Evolutionary conservation across 306 rosid species (phyloP), one percentile per base, ranked within the genome.

Genomic region (Cicer pinnatifidum): DNA sequence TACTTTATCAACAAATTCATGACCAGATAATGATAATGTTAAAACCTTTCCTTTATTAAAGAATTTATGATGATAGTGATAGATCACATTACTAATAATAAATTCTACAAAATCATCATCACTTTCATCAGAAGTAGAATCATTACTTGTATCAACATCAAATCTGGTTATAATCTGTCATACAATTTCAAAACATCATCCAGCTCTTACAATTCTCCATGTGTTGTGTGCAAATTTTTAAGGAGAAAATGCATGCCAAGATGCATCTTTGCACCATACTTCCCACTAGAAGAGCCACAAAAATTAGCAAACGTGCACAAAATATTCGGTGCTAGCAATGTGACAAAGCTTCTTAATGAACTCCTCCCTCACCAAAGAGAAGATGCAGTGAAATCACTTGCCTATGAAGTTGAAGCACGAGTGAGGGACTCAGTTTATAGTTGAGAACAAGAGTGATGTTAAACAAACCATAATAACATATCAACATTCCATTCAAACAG

Each of bases 231-330:
- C 93, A 94, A 94, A 77, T 94, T 94, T 84, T 68, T 94, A 84
- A 71, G 99, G 77, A 84, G 97, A 61, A 91, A 94, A 69, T 94
- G 99, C 91, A 89, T 89, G 87, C 91, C 96, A 6, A 92, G 92
- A 3, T 94, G 99, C 90, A 88, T 94, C n/a, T 94, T 94, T 75
- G 96, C 99, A 3, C 95, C 97, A 0, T 91, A 91, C 73, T 94
- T 94, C 72, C 99, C 99, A 16, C 99, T 96, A 1, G 99, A 94
- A 81, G 99, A 94, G 83, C 97, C 99, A 15, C 96, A 94, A 40
- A 94, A 91, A 46, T 94, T 94, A 15, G 86, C 96, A 43, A 91
- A 94, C 72, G 99, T 94, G 1, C 99, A 94, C 96, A 94, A 89
- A 65, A 94, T 94, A 28, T 94, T 94, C 20, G 99, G 97, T 1